These are phyloP conservation scores for Violaceomyces palustris DNA, from an alignment of 1,284 basidiomycete species.

Conservation along the genomic window DNA sequence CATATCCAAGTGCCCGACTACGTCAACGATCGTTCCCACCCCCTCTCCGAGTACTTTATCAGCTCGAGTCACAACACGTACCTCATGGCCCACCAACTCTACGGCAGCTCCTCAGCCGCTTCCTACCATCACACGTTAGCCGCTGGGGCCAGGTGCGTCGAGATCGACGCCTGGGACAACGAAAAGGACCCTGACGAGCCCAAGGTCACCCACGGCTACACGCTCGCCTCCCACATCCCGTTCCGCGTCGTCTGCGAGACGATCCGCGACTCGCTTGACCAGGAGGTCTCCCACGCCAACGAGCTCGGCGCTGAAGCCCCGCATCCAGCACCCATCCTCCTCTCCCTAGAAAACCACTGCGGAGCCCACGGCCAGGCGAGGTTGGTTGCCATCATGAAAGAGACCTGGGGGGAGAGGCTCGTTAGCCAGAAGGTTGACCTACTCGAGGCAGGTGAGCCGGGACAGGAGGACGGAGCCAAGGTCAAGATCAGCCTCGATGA, in stretches of 20 bases:
- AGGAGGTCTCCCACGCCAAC: conserved; percentile 1
- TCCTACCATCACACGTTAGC: conserved; percentile 62
- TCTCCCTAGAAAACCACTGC: conserved; percentile 66
- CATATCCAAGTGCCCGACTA: conserved; percentile 33
- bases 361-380: conserved; percentile 58
- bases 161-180: conserved; percentile 66
- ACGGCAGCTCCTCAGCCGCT: conserved; percentile 60
- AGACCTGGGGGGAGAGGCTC: conserved; percentile 61
- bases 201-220: conserved; percentile 60
- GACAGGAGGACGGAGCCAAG: conserved; percentile 49
- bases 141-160: conserved; percentile 62
- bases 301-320: background rate
- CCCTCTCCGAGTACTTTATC: conserved; percentile 42
- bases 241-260: conserved; percentile 31
- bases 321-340: conserved; percentile 57
- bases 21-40: conserved; percentile 29
- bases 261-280: conserved; percentile 27
- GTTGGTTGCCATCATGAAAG: conserved; percentile 61
- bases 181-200: conserved; percentile 56
- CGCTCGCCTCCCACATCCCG: conserved; percentile 28
- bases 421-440: conserved; percentile 40
- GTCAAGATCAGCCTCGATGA: too few species aligned
- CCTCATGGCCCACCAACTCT: conserved; percentile 61
- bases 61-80: conserved; percentile 60
- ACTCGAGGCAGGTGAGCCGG: conserved; percentile 33